Evolutionary conservation across 768 basidiomycete genomes (phyloP), one percentile per base, ranked within the genome.

Genomic region (Rhodocollybia butyracea): DNA sequence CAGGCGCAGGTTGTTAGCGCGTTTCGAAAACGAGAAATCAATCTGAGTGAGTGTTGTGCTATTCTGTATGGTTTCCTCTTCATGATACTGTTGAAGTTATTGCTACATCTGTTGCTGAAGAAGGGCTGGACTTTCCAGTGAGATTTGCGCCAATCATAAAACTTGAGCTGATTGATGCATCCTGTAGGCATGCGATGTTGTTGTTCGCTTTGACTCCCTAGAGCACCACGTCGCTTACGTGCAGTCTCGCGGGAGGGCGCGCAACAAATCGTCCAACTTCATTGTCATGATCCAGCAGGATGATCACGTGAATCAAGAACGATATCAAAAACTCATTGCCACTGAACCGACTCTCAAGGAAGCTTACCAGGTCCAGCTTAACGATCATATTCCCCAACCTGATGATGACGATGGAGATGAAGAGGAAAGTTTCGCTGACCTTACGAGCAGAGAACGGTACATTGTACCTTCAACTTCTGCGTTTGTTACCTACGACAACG

Each of bases 91-190:
- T 21, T 19, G 3, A 56, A 85, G 87, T 94, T 21, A 76, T 94
- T 59, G 89, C 91, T 3, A 94, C 91, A 0, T 85, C 86, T 5
- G 91, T 95, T 13, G 94, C 91, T 0, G 94, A 96, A 68, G 94
- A 96, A 73, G 94, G 94, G 0, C 78, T 96, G 17, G 93, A 96
- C 66, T 92, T 96, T 71, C 88, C 40, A 34, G 12, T 54, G 39
- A 46, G n/a, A 31, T 22, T 40, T 19, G 3, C 21, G 4, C 29
- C 8, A 30, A 17, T 32, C 22, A 36, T 45, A 17, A 27, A 40
- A n/a, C 3, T 11, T 34, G 15, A 29, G 15, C 15, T 19, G 19
- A 6, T 31, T 5, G 36, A 12, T 32, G 32, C 15, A 46, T 30
- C 13, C 19, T 7, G 17, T 24, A 91, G 88, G 86, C 86, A 11